Base-by-base conservation (phyloP, 176 grass and related monocot species). In the Carex cristatella region DNA sequence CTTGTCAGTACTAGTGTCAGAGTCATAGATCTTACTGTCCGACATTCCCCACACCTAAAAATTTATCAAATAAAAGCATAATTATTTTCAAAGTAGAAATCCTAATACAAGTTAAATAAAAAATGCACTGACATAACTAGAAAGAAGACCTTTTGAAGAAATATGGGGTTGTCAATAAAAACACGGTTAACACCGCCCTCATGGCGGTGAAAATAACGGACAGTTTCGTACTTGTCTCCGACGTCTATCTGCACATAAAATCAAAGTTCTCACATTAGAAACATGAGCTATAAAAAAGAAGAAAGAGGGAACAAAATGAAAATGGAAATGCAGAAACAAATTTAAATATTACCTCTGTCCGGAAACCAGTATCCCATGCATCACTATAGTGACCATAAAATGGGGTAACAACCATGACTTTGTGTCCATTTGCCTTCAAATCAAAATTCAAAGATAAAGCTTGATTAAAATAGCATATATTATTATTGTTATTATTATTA, bases 341-440 rank as follows among this genome's bases (percentile, higher is more conserved):
- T 2, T 4, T 53, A 60, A 18, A 30, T 51, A 51, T 51, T 74
- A 98, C 95, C 93, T 98, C 88, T 19, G 76, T 61, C 9, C 48
- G 69, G 27, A 32, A 98, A 83, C 86, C 89, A 23, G 95, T 94
- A 86, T 98, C 93, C 91, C 95, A 98, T 4, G 79, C 91, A 88
- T 98, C 95, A 54, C 92, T 95, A 83, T 98, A 98, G 86, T 98
- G 95, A 81, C 94, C 95, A 75, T 98, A 92, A 15, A 93, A 88
- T 6, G 93, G 93, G 3, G 87, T 81, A 72, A 98, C 55, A 48
- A 89, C 93, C 95, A 98, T 98, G 8, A 91, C 89, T 18, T 93
- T 74, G 87, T 98, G 95, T 9, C 91, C 89, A 62, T 89, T 94
- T 28, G 88, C 93, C 95, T 98, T 82, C 56, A 72, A 87, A 13